Base-by-base conservation (phyloP, 176 grass and related monocot genomes). In the Lolium perenne region DNA sequence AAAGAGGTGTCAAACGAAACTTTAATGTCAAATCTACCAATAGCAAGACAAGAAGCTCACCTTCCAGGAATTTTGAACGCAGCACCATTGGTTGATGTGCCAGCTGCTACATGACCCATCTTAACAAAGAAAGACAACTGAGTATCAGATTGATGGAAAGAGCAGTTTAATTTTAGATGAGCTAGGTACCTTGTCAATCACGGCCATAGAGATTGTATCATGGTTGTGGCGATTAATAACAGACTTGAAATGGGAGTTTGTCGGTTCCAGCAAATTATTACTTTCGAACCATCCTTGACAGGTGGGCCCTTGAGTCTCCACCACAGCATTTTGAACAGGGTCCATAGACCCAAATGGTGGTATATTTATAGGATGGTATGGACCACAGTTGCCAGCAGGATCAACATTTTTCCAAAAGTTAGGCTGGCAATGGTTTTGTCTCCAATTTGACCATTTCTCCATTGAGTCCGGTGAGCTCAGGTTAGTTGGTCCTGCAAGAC, bases 1-100 rank as follows among this genome's bases (percentile, higher is more conserved):
- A 35, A 35, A 35, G 32, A 35, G 32, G 32, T 35, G 32, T 35
- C 32, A 35, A 35, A 2, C 32, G 32, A 35, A 35, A 47, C 41
- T 43, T 43, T 35, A 35, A 47, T 78, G 58, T 4, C 6, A 87
- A 76, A 14, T 49, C 2, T 1, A 1, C 6, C 51, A 25, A 54
- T 8, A 55, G 21, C 38, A 62, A 8, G 59, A 35, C 82, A 59
- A 89, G 81, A 56, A 51, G 55, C 47, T 92, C 62, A 88, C 93
- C 93, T 94, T 89, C 96, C 96, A 84, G 96, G 96, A 91, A 95
- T 79, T 86, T 98, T 98, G 82, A 95, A 98, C 56, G 91, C 89
- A 89, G 96, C 92, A 81, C 93, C 93, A 78, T 98, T 95, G 50
- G 93, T 98, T 68, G 96, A 98, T 79, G 96, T 98, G 29, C 93